These are phyloP conservation scores for Lipomyces yamadae DNA, from an alignment of 805 yeast genomes.

Conservation along the genomic window DNA sequence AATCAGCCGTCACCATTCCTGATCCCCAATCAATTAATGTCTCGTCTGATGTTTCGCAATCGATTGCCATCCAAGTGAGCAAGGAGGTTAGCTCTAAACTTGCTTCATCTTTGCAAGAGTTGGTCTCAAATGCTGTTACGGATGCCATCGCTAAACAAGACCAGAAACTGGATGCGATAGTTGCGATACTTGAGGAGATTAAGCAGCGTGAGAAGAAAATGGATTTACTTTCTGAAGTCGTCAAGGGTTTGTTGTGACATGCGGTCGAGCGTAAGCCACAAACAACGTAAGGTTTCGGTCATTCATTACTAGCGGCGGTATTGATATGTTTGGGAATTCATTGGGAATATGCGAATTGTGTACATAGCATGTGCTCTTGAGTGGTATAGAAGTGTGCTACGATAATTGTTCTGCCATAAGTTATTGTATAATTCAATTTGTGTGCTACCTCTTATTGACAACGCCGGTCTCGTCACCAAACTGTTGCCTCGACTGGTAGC, in stretches of 20 bases:
- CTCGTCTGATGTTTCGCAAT: neutral
- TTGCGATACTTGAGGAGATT: constrained; percentile 7
- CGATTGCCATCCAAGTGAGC: constrained; percentile 1
- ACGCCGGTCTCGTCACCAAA: no score
- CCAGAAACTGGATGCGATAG: constrained; percentile 6
- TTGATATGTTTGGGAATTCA: neutral
- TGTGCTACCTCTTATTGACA: neutral
- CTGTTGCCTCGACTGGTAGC: no score
- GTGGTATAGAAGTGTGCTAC: neutral
- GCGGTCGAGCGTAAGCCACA: neutral
- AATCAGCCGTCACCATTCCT: neutral
- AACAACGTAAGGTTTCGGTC: neutral
- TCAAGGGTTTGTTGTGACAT: constrained; percentile 17
- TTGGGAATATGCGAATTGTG: neutral
- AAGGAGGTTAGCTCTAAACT: neutral
- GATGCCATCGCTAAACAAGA: constrained; percentile 8
- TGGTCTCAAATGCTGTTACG: constrained; percentile 2
- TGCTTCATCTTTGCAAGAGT: constrained; percentile 4
- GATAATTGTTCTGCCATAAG: neutral
- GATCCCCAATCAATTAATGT: neutral
- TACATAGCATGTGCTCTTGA: neutral
- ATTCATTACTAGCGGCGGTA: neutral
- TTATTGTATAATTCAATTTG: neutral
- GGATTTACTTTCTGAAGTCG: constrained; percentile 7
- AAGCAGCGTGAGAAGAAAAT: constrained; percentile 10